Evolutionary conservation across 2,329 filamentous ascomycete genomes (phyloP).

Genomic region (Hypoxylon rubiginosum): DNA sequence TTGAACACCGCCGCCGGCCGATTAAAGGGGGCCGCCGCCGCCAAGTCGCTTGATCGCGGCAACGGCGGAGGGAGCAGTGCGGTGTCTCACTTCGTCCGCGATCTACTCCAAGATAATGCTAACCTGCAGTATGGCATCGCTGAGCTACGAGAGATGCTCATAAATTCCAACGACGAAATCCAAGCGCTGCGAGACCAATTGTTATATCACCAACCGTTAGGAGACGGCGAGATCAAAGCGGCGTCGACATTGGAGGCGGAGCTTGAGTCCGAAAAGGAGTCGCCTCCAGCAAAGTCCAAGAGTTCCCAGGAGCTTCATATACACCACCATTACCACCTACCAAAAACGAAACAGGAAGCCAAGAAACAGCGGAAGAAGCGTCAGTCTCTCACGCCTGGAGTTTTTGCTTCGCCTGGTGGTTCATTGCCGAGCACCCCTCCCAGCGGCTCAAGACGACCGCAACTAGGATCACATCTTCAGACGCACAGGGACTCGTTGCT

Average conservation of each 20-base stretch:
- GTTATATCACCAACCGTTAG: conserved; percentile 79
- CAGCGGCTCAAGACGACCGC: conserved; percentile 55
- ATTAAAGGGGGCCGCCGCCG: conserved; percentile 83
- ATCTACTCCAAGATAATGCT: conserved; percentile 94
- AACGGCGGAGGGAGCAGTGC: conserved; percentile 74
- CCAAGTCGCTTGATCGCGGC: conserved; percentile 72
- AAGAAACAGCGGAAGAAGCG: conserved; percentile 81
- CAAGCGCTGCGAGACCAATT: conserved; percentile 87
- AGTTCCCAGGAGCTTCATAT: conserved; percentile 86
- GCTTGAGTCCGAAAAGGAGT: conserved; percentile 65
- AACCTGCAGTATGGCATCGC: conserved; percentile 92
- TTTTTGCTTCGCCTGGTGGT: conserved; percentile 69
- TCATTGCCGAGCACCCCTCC: conserved; percentile 60
- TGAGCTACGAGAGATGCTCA: conserved; percentile 89
- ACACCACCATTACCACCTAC: conserved; percentile 91
- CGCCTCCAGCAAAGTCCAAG: conserved; percentile 51
- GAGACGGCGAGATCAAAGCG: conserved; percentile 56
- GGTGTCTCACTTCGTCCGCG: conserved; percentile 96
- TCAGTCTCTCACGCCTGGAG: conserved; percentile 69
- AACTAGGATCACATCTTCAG: conserved; percentile 60
- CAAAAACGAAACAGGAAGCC: conserved; percentile 68
- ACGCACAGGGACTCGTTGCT: conserved; percentile 62
- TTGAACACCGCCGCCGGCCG: conserved; percentile 83
- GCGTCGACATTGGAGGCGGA: conserved; percentile 77
- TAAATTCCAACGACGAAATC: conserved; percentile 94